Percentiles rank a stretch among this genome's conserved stretches.
These are phyloP conservation scores for Bimuria novae-zelandiae DNA, from an alignment of 2,329 filamentous ascomycete genomes.

Conservation along the genomic window DNA sequence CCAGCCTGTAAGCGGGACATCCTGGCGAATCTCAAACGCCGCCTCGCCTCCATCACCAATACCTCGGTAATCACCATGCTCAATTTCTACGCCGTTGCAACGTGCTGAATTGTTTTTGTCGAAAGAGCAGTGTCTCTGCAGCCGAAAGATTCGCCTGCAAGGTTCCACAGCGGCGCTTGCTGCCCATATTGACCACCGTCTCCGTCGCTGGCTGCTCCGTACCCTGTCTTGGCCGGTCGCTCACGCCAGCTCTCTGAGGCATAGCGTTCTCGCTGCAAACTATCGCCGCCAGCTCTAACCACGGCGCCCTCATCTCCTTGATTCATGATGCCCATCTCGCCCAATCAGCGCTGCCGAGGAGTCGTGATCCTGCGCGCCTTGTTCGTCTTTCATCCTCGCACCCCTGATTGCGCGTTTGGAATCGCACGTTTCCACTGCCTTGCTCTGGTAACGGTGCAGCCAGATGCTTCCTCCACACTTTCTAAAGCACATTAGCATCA, in stretches of 20 bases:
- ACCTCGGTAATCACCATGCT: slow-evolving; percentile 5
- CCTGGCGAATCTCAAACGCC: slow-evolving; percentile 32
- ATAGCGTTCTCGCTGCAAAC: slow-evolving; percentile 31
- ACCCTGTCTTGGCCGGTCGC: slow-evolving; percentile 15
- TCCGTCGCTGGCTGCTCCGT: slow-evolving; percentile 9
- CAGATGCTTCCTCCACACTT: not conserved
- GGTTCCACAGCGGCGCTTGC: slow-evolving; percentile 9
- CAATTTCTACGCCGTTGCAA: not conserved
- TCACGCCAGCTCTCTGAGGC: slow-evolving; percentile 13
- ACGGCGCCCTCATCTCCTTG: slow-evolving; percentile 43
- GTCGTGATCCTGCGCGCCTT: not conserved
- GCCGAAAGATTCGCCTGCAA: slow-evolving; percentile 2
- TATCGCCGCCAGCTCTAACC: slow-evolving; percentile 26
- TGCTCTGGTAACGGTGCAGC: too few species aligned
- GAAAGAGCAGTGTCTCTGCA: not conserved
- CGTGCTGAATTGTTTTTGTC: not conserved
- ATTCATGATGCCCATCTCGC: slow-evolving; percentile 26
- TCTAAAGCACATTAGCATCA: too few species aligned
- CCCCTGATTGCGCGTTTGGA: slow-evolving; percentile 8
- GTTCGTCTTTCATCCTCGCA: slow-evolving; percentile 3
- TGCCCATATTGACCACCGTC: slow-evolving; percentile 1
- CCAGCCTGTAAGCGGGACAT: slow-evolving; percentile 21
- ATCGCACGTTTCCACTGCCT: not conserved
- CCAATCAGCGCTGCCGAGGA: slow-evolving; percentile 28
- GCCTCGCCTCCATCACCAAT: slow-evolving; percentile 12